Conservation (phyloP, 2,329 filamentous ascomycete genomes). For the Talaromyces funiculosus region DNA sequence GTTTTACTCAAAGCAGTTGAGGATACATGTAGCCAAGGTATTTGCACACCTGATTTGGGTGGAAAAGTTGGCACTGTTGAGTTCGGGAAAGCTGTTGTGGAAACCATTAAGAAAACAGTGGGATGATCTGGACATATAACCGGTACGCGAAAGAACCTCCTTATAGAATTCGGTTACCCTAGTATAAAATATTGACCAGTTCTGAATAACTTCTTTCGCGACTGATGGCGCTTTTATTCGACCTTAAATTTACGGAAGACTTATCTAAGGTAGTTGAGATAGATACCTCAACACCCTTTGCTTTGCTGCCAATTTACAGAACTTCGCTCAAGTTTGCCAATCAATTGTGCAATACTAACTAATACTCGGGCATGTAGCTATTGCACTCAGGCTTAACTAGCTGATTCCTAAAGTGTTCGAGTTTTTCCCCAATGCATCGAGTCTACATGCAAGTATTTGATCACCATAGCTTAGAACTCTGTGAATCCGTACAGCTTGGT, state of each 20-base stretch:
- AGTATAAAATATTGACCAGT: background rate
- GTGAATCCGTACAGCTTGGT: too few species aligned
- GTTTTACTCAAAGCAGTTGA: conserved; percentile 52
- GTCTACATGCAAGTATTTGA: too few species aligned
- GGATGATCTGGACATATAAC: background rate
- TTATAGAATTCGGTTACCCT: background rate
- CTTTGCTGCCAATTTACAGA: too few species aligned
- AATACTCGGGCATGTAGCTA: too few species aligned
- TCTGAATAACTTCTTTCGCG: background rate
- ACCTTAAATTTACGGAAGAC: background rate
- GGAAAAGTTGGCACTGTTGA: conserved; percentile 48
- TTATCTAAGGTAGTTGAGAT: background rate
- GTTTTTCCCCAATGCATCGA: too few species aligned
- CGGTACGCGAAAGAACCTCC: background rate
- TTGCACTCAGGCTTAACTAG: too few species aligned
- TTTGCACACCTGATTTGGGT: conserved; percentile 52
- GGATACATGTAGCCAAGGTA: conserved; percentile 46
- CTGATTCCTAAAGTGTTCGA: too few species aligned
- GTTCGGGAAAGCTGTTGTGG: conserved; percentile 48
- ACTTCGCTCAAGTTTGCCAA: too few species aligned
- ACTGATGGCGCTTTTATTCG: too few species aligned
- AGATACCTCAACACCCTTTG: too few species aligned
- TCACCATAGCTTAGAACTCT: too few species aligned
- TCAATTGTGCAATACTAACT: too few species aligned
- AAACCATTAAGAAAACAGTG: background rate